Conservation (phyloP, 148 eudicot species). For the Rheum nobile region DNA sequence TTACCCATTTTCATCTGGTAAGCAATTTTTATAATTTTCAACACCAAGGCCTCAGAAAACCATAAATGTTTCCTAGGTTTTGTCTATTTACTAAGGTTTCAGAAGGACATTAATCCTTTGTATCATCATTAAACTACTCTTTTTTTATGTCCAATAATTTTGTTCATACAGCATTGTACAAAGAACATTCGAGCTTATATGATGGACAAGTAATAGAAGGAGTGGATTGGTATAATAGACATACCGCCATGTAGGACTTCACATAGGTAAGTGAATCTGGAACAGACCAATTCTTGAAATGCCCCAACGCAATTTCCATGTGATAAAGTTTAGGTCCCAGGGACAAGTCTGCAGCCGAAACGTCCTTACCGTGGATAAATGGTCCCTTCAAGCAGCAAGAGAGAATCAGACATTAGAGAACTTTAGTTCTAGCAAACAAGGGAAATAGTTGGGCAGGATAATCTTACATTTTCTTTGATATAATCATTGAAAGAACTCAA, state of each 20-base stretch:
- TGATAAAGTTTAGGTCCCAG: conserved; percentile 95
- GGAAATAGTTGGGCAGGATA: background rate
- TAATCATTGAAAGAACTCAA: conserved; percentile 59
- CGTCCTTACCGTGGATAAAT: conserved; percentile 56
- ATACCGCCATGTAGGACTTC: conserved; percentile 70
- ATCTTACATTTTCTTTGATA: conserved; percentile 69
- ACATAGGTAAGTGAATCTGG: conserved; percentile 65
- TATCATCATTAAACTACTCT: background rate
- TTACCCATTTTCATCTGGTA: too few relatives aligned
- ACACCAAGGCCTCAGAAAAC: background rate
- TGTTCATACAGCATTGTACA: background rate
- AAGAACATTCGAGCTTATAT: background rate
- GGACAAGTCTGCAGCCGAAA: conserved; percentile 78
- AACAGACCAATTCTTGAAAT: conserved; percentile 80
- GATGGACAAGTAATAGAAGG: background rate
- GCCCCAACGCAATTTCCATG: conserved; percentile 68
- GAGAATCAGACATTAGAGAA: conserved; percentile 4
- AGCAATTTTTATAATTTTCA: too few relatives aligned
- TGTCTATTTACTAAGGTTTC: background rate
- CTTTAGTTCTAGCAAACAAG: background rate
- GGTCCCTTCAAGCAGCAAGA: conserved; percentile 58
- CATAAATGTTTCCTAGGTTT: background rate
- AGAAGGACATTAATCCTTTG: background rate
- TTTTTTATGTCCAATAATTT: background rate
- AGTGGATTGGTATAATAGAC: background rate